Base-by-base conservation (phyloP, 805 yeast genomes). In the Saccharomycopsis fermentans region DNA sequence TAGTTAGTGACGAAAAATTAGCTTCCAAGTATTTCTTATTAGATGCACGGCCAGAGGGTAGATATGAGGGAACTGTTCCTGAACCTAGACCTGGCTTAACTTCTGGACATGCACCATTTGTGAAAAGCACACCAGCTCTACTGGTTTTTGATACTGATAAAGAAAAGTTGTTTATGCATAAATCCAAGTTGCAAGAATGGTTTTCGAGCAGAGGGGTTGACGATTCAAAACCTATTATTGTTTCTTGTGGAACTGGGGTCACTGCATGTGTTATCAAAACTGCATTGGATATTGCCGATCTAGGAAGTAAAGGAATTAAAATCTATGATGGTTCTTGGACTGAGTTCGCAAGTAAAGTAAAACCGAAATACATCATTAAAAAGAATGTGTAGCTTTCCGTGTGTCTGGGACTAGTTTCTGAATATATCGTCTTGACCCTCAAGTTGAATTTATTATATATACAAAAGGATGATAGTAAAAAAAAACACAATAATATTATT, bases 241-340 rank as follows among this genome's bases (percentile, higher is more conserved):
- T 86, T 43, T 82, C 88, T 88, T 94, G 99, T 69, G 99, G 98
- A 32, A 86, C 97, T 0, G 99, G 98, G 52, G 97, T 94, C 54
- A 85, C 97, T 11, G 98, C 97, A 0, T 89, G 92, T 63, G 83
- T 94, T 47, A 77, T 92, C 52, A 86, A 87, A 70, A 74, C 86
- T 8, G 98, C 96, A 1, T 69, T 87, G 48, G 83, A 82, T 58
- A 66, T 73, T n/a, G 75, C 80, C 11, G 83, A 82, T 0, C 72
- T 75, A 34, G 69, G 73, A 47, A 68, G 75, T 6, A 70, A 69
- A 4, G 77, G 76, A 19, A 73, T 84, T 14, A 77, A 78, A 43
- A 79, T 87, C 24, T 87, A 87, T 65, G 99, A 94, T 66, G 99
- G 96, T 11, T 82, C 89, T 50, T 87, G 96, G 96, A 81, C 84